Evolutionary conservation across 108 stramenopile species (phyloP), one percentile per base, ranked within the genome.

Genomic region (Cyclotella sp.): DNA sequence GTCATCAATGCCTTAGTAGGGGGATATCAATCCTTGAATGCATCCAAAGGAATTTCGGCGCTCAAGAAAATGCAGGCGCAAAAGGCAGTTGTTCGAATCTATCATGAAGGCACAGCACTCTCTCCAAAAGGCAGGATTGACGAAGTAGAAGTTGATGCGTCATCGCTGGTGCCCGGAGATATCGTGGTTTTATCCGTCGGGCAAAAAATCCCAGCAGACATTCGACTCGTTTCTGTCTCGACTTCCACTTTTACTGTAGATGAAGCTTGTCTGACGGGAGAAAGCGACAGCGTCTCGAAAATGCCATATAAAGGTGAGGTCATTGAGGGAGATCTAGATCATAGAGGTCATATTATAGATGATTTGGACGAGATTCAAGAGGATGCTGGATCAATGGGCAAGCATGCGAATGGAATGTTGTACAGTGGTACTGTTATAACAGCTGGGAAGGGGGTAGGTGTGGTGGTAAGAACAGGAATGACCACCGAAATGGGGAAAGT

Each of bases 1-100:
- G 81, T 98, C 10, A 61, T 98, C 51, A 99, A 99, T 86, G 99
- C 99, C 10, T 84, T 94, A 34, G 97, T 99, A 4, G 99, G 98
- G 29, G 97, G 98, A 0, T 96, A 91, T 92, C 98, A 98, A 85
- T 85, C 87, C 4, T 77, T 99, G 71, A 92, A 97, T 57, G 97
- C 98, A 16, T 90, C 98, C 44, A 93, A 97, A 76, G 83, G 87
- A 2, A 72, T 95, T 34, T 90, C 90, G 13, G 92, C 93, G 44
- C 87, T 95, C 42, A 89, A 90, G 63, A 67, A 87, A 46, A 87
- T 94, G 65, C 91, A 95, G 78, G 88, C 92, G 13, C 76, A 76
- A 11, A 81, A 65, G 49, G 88, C 89, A 24, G 82, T 81, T 14
- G 54, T 81, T 24, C 58, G 24, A 28, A 60, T 15, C 13, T 27